A percentile compares a stretch with the other conserved stretches of the same genome.
phyloP scores from a whole-genome alignment of 2,329 filamentous ascomycete species.

The Alternaria ventricosa region DNA sequence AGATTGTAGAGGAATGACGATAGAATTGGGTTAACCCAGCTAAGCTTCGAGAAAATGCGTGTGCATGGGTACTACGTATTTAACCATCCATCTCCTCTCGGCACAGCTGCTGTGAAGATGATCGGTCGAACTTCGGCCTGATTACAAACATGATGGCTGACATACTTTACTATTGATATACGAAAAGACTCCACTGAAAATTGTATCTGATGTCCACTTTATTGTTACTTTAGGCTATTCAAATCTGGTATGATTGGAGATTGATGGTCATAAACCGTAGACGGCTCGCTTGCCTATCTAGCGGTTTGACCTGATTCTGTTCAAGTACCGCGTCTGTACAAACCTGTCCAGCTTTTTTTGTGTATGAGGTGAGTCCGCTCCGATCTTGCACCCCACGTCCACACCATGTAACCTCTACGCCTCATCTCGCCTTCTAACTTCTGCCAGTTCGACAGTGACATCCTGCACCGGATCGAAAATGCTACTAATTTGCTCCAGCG shows the following conservation, averaged over 20 bases:
- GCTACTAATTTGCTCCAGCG: constrained; percentile 20
- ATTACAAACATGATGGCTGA: background rate
- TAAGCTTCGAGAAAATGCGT: background rate
- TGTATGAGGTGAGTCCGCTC: too few species aligned
- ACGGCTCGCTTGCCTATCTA: background rate
- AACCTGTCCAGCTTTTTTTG: background rate
- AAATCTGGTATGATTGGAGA: background rate
- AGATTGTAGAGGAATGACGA: background rate
- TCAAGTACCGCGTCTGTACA: background rate
- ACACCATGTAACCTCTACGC: background rate
- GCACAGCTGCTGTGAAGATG: background rate
- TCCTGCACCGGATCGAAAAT: constrained; percentile 17
- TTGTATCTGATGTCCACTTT: background rate
- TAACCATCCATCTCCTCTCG: background rate
- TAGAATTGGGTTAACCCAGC: background rate
- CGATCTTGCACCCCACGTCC: too few species aligned
- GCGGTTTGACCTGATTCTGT: background rate
- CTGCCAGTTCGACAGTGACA: background rate
- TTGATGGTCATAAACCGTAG: background rate
- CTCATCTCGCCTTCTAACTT: background rate
- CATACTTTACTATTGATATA: background rate
- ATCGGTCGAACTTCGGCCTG: background rate
- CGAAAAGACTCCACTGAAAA: background rate
- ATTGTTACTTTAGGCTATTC: background rate
- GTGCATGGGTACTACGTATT: background rate